phyloP scores from a whole-genome alignment of 805 yeast species.

The Metschnikowia continentalis region DNA sequence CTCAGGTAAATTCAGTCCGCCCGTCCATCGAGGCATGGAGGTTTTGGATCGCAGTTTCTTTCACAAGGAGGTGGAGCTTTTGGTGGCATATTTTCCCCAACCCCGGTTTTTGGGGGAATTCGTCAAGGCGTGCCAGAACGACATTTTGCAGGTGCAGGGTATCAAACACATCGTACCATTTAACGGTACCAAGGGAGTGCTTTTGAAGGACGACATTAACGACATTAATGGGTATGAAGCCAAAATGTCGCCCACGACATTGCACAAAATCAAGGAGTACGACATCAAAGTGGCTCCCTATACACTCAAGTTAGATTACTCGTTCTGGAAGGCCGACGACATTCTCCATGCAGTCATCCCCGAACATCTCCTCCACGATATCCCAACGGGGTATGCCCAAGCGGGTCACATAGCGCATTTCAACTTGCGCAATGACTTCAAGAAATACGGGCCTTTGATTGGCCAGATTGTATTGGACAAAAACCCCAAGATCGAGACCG shows the following conservation, averaged over 20 bases:
- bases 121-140: constrained; percentile 53
- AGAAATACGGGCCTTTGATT: constrained; percentile 74
- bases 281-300: constrained; percentile 50
- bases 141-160: constrained; percentile 66
- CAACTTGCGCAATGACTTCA: constrained; percentile 77
- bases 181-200: constrained; percentile 47
- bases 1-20: constrained; percentile 48
- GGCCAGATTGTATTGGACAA: constrained; percentile 91
- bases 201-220: constrained; percentile 52
- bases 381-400: constrained; percentile 86
- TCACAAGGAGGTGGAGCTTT: constrained; percentile 49
- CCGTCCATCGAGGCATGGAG: constrained; percentile 61
- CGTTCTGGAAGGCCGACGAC: constrained; percentile 88
- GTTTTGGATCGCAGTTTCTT: constrained; percentile 66
- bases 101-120: constrained; percentile 58
- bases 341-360: constrained; percentile 77
- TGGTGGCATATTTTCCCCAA: constrained; percentile 67
- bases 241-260: constrained; percentile 40
- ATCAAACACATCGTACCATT: constrained; percentile 59
- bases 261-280: constrained; percentile 43
- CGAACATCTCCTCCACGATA: constrained; percentile 57
- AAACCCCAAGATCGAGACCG: constrained; percentile 75
- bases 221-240: constrained; percentile 33
- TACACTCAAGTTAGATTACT: constrained; percentile 56
- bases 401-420: constrained; percentile 97